Conservation (phyloP, 441 rosid genomes). For the Dalechampia spathulata region DNA sequence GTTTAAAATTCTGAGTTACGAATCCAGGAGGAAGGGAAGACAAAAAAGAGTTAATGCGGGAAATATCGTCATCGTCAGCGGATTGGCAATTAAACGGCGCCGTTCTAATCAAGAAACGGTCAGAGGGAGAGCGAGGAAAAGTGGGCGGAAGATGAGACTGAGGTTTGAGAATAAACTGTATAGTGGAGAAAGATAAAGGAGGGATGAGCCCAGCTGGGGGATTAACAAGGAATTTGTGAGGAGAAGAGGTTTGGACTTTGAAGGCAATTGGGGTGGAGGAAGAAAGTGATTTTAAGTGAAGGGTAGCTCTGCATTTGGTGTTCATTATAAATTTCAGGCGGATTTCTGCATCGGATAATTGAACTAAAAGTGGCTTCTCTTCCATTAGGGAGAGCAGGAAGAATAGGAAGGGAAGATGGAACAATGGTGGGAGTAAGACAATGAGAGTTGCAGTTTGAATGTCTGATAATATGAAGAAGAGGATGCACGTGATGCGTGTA, state of each 20-base stretch:
- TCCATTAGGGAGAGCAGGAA: too few species aligned
- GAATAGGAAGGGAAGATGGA: too few species aligned
- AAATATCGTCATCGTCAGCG: neutral
- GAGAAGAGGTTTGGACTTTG: slow-evolving; percentile 59
- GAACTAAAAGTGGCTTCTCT: slow-evolving; percentile 20
- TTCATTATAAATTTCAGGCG: slow-evolving; percentile 35
- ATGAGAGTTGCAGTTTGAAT: too few species aligned
- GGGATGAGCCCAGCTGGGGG: slow-evolving; percentile 44
- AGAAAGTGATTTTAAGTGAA: slow-evolving; percentile 37
- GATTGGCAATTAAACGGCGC: slow-evolving; percentile 5
- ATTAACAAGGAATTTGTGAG: slow-evolving; percentile 49
- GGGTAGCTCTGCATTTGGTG: slow-evolving; percentile 41
- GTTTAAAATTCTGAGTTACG: slow-evolving; percentile 32
- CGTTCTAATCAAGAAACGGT: slow-evolving; percentile 44
- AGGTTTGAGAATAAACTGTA: slow-evolving; percentile 51
- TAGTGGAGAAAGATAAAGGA: slow-evolving; percentile 31
- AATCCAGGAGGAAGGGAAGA: slow-evolving; percentile 17
- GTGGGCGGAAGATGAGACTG: slow-evolving; percentile 37
- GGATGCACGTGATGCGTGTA: slow-evolving; percentile 5
- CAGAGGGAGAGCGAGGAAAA: slow-evolving; percentile 52
- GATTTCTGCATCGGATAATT: slow-evolving; percentile 35
- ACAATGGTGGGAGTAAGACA: too few species aligned
- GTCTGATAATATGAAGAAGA: too few species aligned
- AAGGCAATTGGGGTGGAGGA: slow-evolving; percentile 33
- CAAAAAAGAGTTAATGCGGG: slow-evolving; percentile 23